phyloP scores from a whole-genome alignment of 2,329 filamentous ascomycete genomes.

The Fusarium anguioides region DNA sequence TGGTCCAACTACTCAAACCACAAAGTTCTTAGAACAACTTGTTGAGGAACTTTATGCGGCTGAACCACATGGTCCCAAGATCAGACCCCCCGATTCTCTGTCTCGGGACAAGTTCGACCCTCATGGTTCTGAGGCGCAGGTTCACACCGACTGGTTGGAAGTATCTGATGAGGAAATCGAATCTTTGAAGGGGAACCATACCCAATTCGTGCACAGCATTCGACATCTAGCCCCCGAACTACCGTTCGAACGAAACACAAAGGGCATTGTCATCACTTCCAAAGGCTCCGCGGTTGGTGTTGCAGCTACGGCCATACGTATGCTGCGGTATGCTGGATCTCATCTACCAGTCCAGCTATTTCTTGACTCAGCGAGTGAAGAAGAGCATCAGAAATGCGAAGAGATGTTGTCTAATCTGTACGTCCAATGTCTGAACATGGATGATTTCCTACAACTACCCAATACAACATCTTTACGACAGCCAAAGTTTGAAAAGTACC shows the following conservation, averaged over 20 bases:
- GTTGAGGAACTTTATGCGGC: slow-evolving; percentile 17
- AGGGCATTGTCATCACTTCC: slow-evolving; percentile 39
- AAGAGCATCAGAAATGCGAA: slow-evolving; percentile 22
- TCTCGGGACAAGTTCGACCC: slow-evolving; percentile 35
- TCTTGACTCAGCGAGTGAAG: slow-evolving; percentile 32
- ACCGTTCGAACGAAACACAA: slow-evolving; percentile 20
- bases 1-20: slow-evolving; percentile 26
- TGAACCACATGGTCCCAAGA: slow-evolving; percentile 27
- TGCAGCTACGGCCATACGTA: slow-evolving; percentile 36
- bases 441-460: slow-evolving; percentile 31
- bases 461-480: neutral
- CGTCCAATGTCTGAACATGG: slow-evolving; percentile 39
- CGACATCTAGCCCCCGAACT: slow-evolving; percentile 21
- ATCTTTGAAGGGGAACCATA: slow-evolving; percentile 32
- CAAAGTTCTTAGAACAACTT: slow-evolving; percentile 29
- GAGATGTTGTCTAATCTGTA: neutral
- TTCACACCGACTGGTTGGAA: slow-evolving; percentile 27
- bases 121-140: neutral
- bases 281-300: slow-evolving; percentile 30
- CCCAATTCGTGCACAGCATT: slow-evolving; percentile 21
- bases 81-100: slow-evolving; percentile 19
- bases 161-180: slow-evolving; percentile 16
- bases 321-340: slow-evolving; percentile 39
- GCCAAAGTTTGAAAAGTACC: slow-evolving; percentile 29
- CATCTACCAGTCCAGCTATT: slow-evolving; percentile 34